Evolutionary conservation across 768 basidiomycete species (phyloP), one percentile per base, ranked within the genome.

Genomic region (Auricularia sp.): DNA sequence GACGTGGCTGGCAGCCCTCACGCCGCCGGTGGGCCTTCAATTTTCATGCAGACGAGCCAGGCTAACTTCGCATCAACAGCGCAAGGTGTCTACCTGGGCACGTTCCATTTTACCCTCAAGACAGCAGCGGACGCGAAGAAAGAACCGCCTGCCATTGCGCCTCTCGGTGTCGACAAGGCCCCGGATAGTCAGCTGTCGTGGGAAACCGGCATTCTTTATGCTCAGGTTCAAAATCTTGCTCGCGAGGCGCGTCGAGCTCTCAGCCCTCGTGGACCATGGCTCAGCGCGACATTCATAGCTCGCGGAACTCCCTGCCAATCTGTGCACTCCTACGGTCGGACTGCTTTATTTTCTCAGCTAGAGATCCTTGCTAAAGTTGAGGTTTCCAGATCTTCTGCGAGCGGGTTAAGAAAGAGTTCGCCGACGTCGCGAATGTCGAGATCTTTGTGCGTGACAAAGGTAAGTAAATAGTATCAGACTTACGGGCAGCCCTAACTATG

Each of bases 281-380:
- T n/a, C 61, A 29, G 54, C 36, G 58, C 56, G 35, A 18, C 47
- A 35, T 42, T 3, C 51, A 6, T 72, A 91, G 88, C 79, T 94
- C 59, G 87, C 84, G 85, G 93, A 94, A 74, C 76, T 90, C 4
- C 93, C 93, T 62, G 91, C 84, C 1, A 94, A 94, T 73, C 84
- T 93, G 74, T 77, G 91, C 79, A 93, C 91, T 1, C 92, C 91
- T 8, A 91, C 90, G 14, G 87, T 87, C 69, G 54, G 80, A 72
- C 62, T 33, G 29, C 11, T 1, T n/a, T 14, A 51, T 16, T 59
- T 29, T 36, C 43, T 29, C 29, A 29, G 29, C 36, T 56, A 61
- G 34, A 5, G 44, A 29, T 23, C 53, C 36, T 61, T 56, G 56
- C 43, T 35, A 12, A 39, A 16, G 44, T 54, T 21, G 23, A 35